Percentiles rank a stretch among this genome's conserved stretches.
These are phyloP conservation scores for Trametopsis cervina DNA, from an alignment of 768 basidiomycete genomes.

Conservation along the genomic window DNA sequence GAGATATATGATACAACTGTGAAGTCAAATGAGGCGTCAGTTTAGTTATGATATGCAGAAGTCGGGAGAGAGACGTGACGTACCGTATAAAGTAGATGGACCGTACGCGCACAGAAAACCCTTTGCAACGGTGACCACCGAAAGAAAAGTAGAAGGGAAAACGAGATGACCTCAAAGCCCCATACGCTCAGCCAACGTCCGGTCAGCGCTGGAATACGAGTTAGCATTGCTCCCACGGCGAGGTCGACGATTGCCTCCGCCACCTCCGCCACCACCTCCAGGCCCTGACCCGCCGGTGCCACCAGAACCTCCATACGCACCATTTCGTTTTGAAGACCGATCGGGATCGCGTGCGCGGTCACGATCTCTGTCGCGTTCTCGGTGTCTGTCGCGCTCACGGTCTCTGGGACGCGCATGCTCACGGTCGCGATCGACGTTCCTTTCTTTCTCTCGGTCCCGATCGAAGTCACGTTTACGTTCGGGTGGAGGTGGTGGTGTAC, in stretches of 20 bases:
- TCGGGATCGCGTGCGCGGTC: slow-evolving; percentile 30
- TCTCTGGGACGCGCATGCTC: slow-evolving; percentile 29
- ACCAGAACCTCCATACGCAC: slow-evolving; percentile 31
- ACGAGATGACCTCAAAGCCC: slow-evolving; percentile 43
- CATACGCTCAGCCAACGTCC: slow-evolving; percentile 83
- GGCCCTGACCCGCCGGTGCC: slow-evolving; percentile 27
- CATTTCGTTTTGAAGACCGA: slow-evolving; percentile 35
- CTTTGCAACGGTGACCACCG: slow-evolving; percentile 1
- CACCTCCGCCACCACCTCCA: slow-evolving; percentile 27
- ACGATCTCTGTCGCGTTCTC: slow-evolving; percentile 28
- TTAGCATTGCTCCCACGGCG: slow-evolving; percentile 29
- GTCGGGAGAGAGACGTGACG: slow-evolving; percentile 14
- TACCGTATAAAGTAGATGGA: slow-evolving; percentile 23
- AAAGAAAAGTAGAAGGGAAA: slow-evolving; percentile 10
- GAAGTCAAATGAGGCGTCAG: slow-evolving; percentile 5
- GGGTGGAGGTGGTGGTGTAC: too few relatives aligned
- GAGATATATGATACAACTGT: slow-evolving; percentile 25
- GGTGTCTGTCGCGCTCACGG: slow-evolving; percentile 28
- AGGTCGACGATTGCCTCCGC: too few relatives aligned
- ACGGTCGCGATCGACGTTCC: slow-evolving; percentile 33
- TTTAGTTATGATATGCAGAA: slow-evolving; percentile 9
- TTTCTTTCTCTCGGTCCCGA: slow-evolving; percentile 29
- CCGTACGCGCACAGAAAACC: slow-evolving; percentile 7
- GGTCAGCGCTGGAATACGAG: slow-evolving; percentile 39
- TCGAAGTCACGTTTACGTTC: slow-evolving; percentile 22